Evolutionary conservation across 2,329 filamentous ascomycete species (phyloP).

Genomic region (Calonectria crousiana): DNA sequence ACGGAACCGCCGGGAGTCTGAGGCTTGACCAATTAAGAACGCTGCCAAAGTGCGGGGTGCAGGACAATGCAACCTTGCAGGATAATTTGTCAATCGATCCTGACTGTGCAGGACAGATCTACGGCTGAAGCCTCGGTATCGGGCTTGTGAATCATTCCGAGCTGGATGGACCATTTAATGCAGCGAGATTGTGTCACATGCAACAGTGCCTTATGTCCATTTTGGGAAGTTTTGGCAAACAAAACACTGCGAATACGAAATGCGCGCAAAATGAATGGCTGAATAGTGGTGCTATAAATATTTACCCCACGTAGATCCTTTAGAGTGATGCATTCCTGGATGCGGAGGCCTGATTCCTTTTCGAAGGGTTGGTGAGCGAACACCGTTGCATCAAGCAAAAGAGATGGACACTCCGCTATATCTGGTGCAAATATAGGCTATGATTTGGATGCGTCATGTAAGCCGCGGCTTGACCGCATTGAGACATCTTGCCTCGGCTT

Average conservation of each 20-base stretch:
- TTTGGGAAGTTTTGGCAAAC: background rate
- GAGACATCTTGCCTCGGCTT: background rate
- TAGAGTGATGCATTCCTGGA: background rate
- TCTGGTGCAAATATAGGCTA: too few species aligned
- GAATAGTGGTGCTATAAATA: background rate
- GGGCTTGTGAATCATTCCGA: background rate
- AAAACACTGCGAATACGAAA: background rate
- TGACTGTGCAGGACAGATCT: background rate
- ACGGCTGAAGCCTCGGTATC: background rate
- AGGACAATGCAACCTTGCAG: background rate
- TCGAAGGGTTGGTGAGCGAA: background rate
- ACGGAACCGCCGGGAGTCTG: background rate
- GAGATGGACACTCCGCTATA: too few species aligned
- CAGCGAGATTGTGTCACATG: background rate
- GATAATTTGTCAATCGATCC: background rate
- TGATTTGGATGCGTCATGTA: too few species aligned
- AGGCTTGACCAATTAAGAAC: background rate
- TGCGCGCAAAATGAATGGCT: background rate
- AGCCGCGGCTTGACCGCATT: background rate
- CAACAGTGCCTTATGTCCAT: background rate
- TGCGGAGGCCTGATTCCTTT: background rate
- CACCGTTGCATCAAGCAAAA: too few species aligned
- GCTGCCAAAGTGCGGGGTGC: background rate
- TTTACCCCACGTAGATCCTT: background rate
- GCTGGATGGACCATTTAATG: background rate